phyloP scores from a whole-genome alignment of 2,329 filamentous ascomycete species.

The Fusarium fracticaudum region DNA sequence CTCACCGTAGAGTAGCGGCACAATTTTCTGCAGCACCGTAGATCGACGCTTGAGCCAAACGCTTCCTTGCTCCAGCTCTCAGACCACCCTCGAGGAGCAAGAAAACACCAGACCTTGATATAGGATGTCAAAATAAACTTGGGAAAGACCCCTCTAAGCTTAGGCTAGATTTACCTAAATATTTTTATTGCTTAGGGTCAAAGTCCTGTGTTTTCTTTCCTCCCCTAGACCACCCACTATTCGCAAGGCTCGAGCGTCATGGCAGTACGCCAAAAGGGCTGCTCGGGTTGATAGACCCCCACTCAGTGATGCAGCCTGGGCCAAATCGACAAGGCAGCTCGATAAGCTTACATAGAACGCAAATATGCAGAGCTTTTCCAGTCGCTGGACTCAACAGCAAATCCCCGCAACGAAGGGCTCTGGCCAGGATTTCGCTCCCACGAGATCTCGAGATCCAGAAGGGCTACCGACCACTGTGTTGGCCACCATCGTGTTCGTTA shows the following conservation, averaged over 20 bases:
- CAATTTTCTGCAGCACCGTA: not conserved
- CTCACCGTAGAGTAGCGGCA: not conserved
- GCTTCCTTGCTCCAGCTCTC: conserved; percentile 6
- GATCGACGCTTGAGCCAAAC: not conserved
- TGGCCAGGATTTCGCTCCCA: not conserved
- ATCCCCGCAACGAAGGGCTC: not conserved
- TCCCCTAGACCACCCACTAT: not conserved
- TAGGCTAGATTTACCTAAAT: too few species aligned
- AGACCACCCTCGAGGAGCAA: not conserved
- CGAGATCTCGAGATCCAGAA: conserved; percentile 7
- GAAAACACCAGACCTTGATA: too few species aligned
- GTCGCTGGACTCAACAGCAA: not conserved
- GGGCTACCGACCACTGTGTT: not conserved
- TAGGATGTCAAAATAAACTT: too few species aligned
- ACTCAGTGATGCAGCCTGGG: not conserved
- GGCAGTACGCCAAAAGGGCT: not conserved
- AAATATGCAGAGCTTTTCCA: conserved; percentile 11
- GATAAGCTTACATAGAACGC: conserved; percentile 22
- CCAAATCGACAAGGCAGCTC: conserved; percentile 7
- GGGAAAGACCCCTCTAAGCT: too few species aligned
- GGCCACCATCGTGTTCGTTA: not conserved
- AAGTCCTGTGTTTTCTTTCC: too few species aligned
- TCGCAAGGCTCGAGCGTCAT: conserved; percentile 20
- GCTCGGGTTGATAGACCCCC: not conserved
- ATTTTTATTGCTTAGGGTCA: too few species aligned